Evolutionary conservation across 2,329 filamentous ascomycete species (phyloP).

Genomic region (Aspergillus unguis): DNA sequence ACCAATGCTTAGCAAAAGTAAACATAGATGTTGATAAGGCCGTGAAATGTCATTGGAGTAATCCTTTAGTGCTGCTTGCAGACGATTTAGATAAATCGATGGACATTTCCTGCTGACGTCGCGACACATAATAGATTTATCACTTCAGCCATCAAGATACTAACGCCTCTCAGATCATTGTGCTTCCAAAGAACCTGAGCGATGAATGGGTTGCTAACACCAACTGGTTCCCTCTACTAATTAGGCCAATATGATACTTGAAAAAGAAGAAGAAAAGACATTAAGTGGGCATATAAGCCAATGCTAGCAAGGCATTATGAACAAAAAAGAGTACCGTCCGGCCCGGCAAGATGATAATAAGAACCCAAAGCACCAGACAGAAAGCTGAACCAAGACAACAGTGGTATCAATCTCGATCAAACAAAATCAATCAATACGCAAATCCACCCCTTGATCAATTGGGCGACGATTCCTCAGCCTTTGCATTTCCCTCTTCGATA

Average conservation of each 20-base stretch:
- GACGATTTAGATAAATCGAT: not conserved
- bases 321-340: not conserved
- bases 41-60: constrained; percentile 11
- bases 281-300: not conserved
- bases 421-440: constrained; percentile 4
- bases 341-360: not conserved
- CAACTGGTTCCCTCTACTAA: too few relatives aligned
- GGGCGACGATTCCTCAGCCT: constrained; percentile 8
- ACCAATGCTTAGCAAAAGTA: constrained; percentile 4
- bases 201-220: too few relatives aligned
- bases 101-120: not conserved
- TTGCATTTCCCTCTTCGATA: constrained; percentile 12
- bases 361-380: not conserved
- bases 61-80: constrained; percentile 1
- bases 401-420: not conserved
- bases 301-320: not conserved
- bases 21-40: constrained; percentile 10
- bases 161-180: too few relatives aligned
- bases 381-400: not conserved
- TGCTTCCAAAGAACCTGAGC: too few relatives aligned
- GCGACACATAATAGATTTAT: not conserved
- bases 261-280: too few relatives aligned
- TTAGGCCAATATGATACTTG: too few relatives aligned
- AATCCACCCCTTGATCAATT: constrained; percentile 7
- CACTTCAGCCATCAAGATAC: too few relatives aligned